Percentiles rank a stretch among this genome's conserved stretches.
phyloP scores from a whole-genome alignment of 2,329 filamentous ascomycete genomes.

The Aspergillus melleus region DNA sequence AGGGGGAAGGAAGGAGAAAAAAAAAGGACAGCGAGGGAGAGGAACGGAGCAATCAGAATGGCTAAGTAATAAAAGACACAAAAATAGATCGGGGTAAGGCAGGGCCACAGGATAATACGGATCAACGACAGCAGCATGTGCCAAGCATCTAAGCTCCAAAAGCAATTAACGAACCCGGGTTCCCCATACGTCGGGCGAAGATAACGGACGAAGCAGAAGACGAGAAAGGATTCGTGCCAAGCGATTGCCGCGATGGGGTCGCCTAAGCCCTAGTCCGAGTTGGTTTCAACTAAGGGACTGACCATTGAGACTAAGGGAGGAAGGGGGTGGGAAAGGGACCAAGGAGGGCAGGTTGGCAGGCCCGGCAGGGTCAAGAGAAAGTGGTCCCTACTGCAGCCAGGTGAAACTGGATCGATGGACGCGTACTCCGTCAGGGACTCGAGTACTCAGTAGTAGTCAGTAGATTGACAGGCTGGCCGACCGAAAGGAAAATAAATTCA shows the following conservation, averaged over 20 bases:
- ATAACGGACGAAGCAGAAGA: not conserved
- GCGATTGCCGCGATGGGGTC: not conserved
- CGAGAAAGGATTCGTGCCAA: not conserved
- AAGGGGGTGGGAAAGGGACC: not conserved
- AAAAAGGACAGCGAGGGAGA: not conserved
- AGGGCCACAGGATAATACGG: not conserved
- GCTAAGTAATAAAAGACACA: not conserved
- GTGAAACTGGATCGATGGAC: not conserved
- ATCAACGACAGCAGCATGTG: not conserved
- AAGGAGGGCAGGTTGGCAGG: not conserved
- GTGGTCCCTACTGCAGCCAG: not conserved
- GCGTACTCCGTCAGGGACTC: too few species aligned
- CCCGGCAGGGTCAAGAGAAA: not conserved
- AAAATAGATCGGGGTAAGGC: conserved; percentile 5
- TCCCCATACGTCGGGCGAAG: not conserved
- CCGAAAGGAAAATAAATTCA: not conserved
- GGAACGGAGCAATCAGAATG: not conserved
- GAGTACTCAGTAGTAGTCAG: too few species aligned
- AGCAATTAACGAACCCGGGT: not conserved
- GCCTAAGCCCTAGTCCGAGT: not conserved
- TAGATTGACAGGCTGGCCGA: too few species aligned
- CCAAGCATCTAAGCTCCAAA: not conserved
- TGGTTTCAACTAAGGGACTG: not conserved
- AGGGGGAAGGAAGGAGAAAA: not conserved
- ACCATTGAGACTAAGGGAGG: not conserved